Percentiles rank a stretch among this genome's conserved stretches.
These are phyloP conservation scores for Phlebiopsis flavidoalba DNA, from an alignment of 768 basidiomycete species.

Conservation along the genomic window DNA sequence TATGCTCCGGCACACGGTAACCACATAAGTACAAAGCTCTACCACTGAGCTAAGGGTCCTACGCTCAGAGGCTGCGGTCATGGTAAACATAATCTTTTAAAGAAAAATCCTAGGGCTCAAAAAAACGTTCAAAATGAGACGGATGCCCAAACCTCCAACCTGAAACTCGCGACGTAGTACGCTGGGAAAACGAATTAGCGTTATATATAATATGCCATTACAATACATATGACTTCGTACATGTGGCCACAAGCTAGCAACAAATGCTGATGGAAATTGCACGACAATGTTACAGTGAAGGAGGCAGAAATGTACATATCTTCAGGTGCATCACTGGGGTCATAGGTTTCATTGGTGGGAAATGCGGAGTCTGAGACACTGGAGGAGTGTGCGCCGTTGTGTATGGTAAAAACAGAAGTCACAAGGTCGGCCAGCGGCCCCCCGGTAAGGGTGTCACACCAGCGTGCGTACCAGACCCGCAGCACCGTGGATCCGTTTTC, in stretches of 20 bases:
- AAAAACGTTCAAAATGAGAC: background rate
- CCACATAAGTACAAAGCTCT: conserved; percentile 62
- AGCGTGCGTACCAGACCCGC: background rate
- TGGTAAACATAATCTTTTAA: background rate
- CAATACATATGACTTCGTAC: background rate
- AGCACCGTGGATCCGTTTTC: background rate
- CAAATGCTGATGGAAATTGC: background rate
- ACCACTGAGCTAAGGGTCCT: conserved; percentile 57
- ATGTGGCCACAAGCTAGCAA: background rate
- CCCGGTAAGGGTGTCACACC: background rate
- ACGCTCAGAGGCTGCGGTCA: background rate
- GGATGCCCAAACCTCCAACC: too few relatives aligned
- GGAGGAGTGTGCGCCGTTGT: background rate
- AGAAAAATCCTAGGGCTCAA: background rate
- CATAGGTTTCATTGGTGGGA: background rate
- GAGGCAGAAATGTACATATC: too few relatives aligned
- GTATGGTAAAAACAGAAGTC: background rate
- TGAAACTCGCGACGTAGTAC: background rate
- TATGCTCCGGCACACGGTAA: conserved; percentile 16
- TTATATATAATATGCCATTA: background rate
- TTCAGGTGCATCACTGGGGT: background rate
- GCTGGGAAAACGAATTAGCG: background rate
- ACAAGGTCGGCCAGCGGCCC: too few relatives aligned
- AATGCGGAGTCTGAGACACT: background rate
- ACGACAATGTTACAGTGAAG: too few relatives aligned